Evolutionary conservation across 352 stramenopile species (phyloP).

Genomic region (Phytophthora foliorum): DNA sequence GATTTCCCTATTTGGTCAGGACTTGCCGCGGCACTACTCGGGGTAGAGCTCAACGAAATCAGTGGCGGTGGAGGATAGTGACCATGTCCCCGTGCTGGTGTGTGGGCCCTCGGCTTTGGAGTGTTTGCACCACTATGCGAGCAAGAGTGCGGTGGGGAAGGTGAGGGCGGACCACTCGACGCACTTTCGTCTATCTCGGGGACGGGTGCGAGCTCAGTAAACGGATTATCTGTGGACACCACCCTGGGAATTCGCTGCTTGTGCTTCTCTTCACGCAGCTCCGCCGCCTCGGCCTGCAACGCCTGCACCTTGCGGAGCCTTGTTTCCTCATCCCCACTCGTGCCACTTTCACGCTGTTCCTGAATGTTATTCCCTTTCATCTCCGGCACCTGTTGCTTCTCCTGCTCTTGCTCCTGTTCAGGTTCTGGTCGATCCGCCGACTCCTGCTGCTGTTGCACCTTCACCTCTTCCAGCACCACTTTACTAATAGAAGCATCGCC

Average conservation of each 20-base stretch:
- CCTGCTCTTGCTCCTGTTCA: conserved; percentile 41
- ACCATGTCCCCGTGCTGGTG: conserved; percentile 17
- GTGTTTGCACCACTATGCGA: conserved; percentile 39
- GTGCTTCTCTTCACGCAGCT: conserved; percentile 37
- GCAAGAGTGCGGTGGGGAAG: conserved; percentile 37
- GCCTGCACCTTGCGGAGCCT: conserved; percentile 29
- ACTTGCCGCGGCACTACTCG: conserved; percentile 37
- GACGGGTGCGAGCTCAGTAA: conserved; percentile 54
- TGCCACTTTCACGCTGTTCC: conserved; percentile 10
- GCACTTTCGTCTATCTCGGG: conserved; percentile 63
- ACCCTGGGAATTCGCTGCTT: conserved; percentile 29
- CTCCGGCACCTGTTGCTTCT: conserved; percentile 13
- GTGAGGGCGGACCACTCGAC: conserved; percentile 36
- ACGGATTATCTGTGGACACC: conserved; percentile 43
- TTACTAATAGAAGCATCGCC: conserved; percentile 9
- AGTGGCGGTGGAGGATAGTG: conserved; percentile 30
- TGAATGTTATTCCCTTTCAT: conserved; percentile 10
- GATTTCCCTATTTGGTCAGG: conserved; percentile 28
- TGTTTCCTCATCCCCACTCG: conserved; percentile 21
- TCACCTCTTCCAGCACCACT: conserved; percentile 16
- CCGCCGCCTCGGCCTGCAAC: conserved; percentile 15
- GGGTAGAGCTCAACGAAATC: conserved; percentile 38
- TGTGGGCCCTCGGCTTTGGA: conserved; percentile 19
- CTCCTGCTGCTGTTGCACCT: conserved; percentile 12
- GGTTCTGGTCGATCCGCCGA: conserved; percentile 32